phyloP scores from a whole-genome alignment of 164 flowering plant species.

The Macadamia tetraphylla region DNA sequence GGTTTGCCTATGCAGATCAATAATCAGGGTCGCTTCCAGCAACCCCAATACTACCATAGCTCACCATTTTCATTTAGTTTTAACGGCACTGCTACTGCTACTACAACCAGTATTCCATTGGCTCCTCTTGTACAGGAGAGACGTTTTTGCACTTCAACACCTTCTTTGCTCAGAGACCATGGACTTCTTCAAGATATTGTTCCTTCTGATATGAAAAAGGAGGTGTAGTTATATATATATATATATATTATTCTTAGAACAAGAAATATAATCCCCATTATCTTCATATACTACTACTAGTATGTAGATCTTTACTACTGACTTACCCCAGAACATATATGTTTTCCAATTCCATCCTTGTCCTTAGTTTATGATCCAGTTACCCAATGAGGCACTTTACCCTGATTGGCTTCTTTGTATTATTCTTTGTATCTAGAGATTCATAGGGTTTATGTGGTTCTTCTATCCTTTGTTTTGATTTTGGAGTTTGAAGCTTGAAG shows the following conservation, averaged over 20 bases:
- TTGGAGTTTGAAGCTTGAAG: too few relatives aligned
- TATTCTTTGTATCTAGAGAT: background rate
- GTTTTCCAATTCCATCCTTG: too few relatives aligned
- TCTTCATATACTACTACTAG: too few relatives aligned
- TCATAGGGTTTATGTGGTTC: too few relatives aligned
- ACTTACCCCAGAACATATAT: constrained; percentile 2
- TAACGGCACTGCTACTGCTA: background rate
- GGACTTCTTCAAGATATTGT: constrained; percentile 78
- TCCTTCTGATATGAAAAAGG: constrained; percentile 41
- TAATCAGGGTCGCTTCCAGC: constrained; percentile 10
- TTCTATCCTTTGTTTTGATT: too few relatives aligned
- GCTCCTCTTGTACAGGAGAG: constrained; percentile 21
- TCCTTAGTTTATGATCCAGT: too few relatives aligned
- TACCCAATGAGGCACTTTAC: constrained; percentile 6
- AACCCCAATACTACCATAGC: constrained; percentile 23
- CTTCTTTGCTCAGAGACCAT: constrained; percentile 43
- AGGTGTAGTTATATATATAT: constrained; percentile 15
- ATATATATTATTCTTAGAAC: too few relatives aligned
- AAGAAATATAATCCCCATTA: too few relatives aligned
- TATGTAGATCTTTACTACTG: constrained; percentile 2
- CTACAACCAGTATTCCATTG: constrained; percentile 1
- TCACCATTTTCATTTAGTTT: constrained; percentile 10
- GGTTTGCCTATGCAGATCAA: constrained; percentile 12
- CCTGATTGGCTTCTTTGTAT: constrained; percentile 8
- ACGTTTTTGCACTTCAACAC: constrained; percentile 17